These are phyloP conservation scores for Penicillium psychrosexuale DNA, from an alignment of 2,329 filamentous ascomycete genomes.

Conservation along the genomic window DNA sequence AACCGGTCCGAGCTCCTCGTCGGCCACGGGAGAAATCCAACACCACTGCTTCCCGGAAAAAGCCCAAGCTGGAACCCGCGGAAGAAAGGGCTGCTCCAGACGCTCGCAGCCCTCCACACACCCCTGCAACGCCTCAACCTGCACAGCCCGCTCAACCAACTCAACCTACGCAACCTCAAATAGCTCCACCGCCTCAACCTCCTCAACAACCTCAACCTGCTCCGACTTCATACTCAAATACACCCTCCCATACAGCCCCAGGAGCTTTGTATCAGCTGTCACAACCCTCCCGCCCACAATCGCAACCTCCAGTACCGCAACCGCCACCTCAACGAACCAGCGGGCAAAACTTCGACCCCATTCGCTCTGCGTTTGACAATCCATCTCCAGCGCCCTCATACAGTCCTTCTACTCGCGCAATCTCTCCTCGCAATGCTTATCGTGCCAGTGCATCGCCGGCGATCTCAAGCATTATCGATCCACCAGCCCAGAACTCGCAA, in stretches of 20 bases:
- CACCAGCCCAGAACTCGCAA: constrained; percentile 41
- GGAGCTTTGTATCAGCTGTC: constrained; percentile 44
- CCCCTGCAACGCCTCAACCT: constrained; percentile 9
- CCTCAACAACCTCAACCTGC: constrained; percentile 10
- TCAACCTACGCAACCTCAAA: constrained; percentile 2
- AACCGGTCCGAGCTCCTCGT: constrained; percentile 28
- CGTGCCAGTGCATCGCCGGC: constrained; percentile 86
- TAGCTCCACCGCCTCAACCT: constrained; percentile 2
- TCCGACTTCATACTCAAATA: constrained; percentile 18
- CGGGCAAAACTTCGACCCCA: constrained; percentile 85
- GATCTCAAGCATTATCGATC: constrained; percentile 85
- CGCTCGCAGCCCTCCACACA: constrained; percentile 10
- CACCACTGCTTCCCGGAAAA: constrained; percentile 46
- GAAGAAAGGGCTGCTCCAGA: constrained; percentile 14
- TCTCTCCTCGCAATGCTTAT: constrained; percentile 51
- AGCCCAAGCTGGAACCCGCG: constrained; percentile 41
- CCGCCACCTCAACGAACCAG: constrained; percentile 57
- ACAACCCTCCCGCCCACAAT: constrained; percentile 41
- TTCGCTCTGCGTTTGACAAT: constrained; percentile 64
- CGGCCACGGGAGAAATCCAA: constrained; percentile 38
- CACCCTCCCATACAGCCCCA: constrained; percentile 54
- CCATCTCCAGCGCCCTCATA: constrained; percentile 40
- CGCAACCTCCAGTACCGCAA: constrained; percentile 45
- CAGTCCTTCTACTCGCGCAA: constrained; percentile 47
- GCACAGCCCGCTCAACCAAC: constrained; percentile 4